A percentile compares a stretch with the other conserved stretches of the same genome.
phyloP scores from a whole-genome alignment of 805 yeast genomes.

The Nakazawaea populi region DNA sequence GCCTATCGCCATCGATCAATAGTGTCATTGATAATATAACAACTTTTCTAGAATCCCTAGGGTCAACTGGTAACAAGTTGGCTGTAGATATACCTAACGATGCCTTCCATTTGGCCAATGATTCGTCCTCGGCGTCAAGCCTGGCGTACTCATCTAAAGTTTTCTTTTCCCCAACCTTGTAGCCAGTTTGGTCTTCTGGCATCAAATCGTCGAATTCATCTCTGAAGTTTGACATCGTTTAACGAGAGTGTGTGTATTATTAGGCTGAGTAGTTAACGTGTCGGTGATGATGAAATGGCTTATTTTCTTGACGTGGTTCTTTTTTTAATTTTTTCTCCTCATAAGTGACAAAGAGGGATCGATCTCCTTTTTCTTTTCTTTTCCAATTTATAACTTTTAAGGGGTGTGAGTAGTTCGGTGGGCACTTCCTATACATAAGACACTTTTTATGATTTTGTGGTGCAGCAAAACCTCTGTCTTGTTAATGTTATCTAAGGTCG shows the following conservation, averaged over 20 bases:
- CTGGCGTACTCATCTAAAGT: constrained; percentile 78
- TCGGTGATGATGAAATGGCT: neutral
- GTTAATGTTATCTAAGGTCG: no score
- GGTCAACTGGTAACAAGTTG: constrained; percentile 53
- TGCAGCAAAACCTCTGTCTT: no score
- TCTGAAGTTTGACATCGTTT: constrained; percentile 10
- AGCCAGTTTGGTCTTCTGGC: constrained; percentile 60
- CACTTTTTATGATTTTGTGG: no score
- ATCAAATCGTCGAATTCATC: constrained; percentile 45
- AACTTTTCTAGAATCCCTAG: constrained; percentile 71
- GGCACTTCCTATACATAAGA: no score
- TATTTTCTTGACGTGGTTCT: neutral
- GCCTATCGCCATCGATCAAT: constrained; percentile 58
- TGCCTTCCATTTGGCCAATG: constrained; percentile 86
- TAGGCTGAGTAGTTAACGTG: neutral
- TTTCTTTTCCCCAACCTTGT: constrained; percentile 63
- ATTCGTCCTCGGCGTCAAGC: constrained; percentile 86
- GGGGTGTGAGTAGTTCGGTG: no score
- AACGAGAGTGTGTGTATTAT: neutral
- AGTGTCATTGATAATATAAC: constrained; percentile 75
- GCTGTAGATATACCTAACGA: constrained; percentile 67
- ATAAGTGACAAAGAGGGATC: no score
- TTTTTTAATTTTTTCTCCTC: no score
- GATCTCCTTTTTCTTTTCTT: no score
- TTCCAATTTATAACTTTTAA: no score